Evolutionary conservation across 2,329 filamentous ascomycete species (phyloP), one percentile per base, ranked within the genome.

Genomic region (Mycosphaerella sp.): DNA sequence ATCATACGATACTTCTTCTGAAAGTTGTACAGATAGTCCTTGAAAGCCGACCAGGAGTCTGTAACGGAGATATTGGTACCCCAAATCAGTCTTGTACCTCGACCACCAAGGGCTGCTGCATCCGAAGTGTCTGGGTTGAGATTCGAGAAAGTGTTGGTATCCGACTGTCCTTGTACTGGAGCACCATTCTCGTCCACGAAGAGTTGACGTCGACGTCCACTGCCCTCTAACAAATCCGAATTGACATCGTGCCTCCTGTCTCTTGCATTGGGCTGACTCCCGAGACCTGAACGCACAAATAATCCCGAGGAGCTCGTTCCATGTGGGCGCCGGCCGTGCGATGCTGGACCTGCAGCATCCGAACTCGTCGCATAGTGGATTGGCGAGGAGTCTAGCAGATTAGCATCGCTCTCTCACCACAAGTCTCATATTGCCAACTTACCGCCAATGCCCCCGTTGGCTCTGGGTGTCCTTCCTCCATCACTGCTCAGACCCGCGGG

Each of bases 41-140:
- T 91, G 75, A 96, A 95, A 0, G 84, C 78, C 45, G 83, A 81
- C 69, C 94, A 87, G 0, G 89, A 89, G 67, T 97, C 90, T 54
- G 88, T 82, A 47, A 98, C 86, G 4, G 91, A 95, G 44, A 98
- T 87, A 35, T 95, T 97, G 39, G 93, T 98, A 68, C 93, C 93
- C 93, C 93, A 98, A 58, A 98, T 91, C 52, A 94, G 81, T 60
- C 86, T 83, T 50, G 85, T 85, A 35, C 87, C 87, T 52, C 81
- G 81, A 1, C 90, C 93, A 35, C 89, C 91, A 36, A 96, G 80
- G 1, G 79, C 81, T 65, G 96, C 87, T 0, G 93, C 93, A 68
- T 98, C 93, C 2, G 91, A 96, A 6, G 90, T 96, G 57, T 85
- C 86, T 0, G 89, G 89, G 59, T 95, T 78, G 52, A 82, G 66